A percentile compares a stretch with the other conserved stretches of the same genome.
Conservation (phyloP, 495 filamentous ascomycete species). For the Penicillium fimorum region DNA sequence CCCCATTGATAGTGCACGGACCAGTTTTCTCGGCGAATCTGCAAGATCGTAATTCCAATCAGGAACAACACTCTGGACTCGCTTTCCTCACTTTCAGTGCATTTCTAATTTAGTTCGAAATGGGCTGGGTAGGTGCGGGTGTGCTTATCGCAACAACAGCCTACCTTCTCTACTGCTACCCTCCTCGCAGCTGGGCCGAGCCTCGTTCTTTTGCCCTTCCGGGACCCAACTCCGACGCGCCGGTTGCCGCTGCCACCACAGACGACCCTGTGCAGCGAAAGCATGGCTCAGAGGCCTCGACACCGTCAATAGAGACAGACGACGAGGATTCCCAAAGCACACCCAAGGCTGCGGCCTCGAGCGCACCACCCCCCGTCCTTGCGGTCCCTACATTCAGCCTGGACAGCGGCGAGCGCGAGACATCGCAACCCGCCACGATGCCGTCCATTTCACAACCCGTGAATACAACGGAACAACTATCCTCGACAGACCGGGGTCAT, state of each 20-base stretch:
- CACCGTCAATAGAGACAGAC: constrained; percentile 15
- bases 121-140: constrained; percentile 42
- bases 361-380: constrained; percentile 24
- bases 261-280: constrained; percentile 11
- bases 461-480: constrained; percentile 11
- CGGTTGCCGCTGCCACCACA: constrained; percentile 9
- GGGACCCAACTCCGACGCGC: constrained; percentile 23
- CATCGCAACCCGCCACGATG: constrained; percentile 9
- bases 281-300: constrained; percentile 10
- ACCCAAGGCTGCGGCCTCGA: constrained; percentile 45
- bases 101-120: constrained; percentile 17
- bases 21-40: constrained; percentile 18
- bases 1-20: constrained; percentile 20
- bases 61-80: constrained; percentile 1
- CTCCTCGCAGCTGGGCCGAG: constrained; percentile 26
- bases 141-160: constrained; percentile 34
- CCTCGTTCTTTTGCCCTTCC: constrained; percentile 18
- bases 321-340: constrained; percentile 43
- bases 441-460: constrained; percentile 7
- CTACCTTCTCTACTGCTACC: constrained; percentile 36
- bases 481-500: constrained; percentile 11
- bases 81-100: background rate
- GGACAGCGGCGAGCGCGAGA: constrained; percentile 15
- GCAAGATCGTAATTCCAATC: constrained; percentile 13
- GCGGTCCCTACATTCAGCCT: constrained; percentile 37